Conservation (phyloP, 257 asterid genomes). For the Fraxinus americana region DNA sequence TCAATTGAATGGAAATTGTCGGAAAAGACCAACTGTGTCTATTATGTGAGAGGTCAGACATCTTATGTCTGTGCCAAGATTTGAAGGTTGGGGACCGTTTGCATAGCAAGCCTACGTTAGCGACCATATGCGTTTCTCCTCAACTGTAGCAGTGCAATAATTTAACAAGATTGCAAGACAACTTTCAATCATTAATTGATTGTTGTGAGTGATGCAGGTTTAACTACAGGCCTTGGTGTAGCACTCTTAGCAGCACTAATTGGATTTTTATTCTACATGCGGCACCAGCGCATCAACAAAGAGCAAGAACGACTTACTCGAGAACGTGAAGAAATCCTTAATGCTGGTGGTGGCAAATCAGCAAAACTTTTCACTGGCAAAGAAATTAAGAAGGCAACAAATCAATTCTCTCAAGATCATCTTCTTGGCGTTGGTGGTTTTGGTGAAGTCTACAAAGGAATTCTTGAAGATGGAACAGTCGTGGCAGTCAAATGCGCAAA, state of each 20-base stretch:
- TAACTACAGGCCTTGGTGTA: slow-evolving; percentile 60
- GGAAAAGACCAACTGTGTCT: no score
- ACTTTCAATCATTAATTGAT: slow-evolving; percentile 1
- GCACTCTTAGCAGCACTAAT: slow-evolving; percentile 41
- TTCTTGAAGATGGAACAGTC: slow-evolving; percentile 62
- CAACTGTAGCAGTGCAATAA: background rate
- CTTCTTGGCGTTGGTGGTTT: slow-evolving; percentile 88
- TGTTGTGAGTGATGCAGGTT: slow-evolving; percentile 44
- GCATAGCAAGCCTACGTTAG: no score
- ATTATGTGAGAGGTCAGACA: no score
- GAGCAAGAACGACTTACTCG: slow-evolving; percentile 64
- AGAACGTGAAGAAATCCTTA: slow-evolving; percentile 79
- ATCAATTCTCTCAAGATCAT: slow-evolving; percentile 68
- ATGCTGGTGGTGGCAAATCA: slow-evolving; percentile 67
- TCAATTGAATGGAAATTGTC: no score
- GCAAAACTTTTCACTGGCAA: slow-evolving; percentile 72
- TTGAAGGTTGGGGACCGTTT: no score
- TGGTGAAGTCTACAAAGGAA: slow-evolving; percentile 18
- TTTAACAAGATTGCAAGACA: background rate
- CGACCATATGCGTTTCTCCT: no score
- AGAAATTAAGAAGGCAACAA: slow-evolving; percentile 80
- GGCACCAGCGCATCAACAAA: slow-evolving; percentile 53
- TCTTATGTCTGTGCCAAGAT: no score
- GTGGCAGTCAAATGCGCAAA: slow-evolving; percentile 94
- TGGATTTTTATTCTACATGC: slow-evolving; percentile 52